Conservation (phyloP, 2,329 filamentous ascomycete species). For the Beauveria caledonica region DNA sequence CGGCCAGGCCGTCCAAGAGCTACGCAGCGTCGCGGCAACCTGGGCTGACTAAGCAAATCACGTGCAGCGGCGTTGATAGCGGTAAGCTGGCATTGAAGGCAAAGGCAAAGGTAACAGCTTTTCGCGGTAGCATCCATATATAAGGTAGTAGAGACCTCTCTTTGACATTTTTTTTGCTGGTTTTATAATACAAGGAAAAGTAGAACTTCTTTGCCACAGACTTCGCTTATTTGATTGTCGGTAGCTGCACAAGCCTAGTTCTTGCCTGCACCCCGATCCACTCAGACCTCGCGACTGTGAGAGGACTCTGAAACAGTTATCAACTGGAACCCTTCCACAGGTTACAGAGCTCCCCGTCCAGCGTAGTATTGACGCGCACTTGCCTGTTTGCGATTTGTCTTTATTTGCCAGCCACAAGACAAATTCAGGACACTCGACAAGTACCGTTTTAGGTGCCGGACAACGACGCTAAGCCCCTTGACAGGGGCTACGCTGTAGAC, state of each 20-base stretch:
- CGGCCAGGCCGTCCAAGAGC: conserved; percentile 8
- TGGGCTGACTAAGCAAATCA: conserved; percentile 8
- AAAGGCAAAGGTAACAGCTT: neutral
- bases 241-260: neutral
- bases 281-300: neutral
- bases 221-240: no score
- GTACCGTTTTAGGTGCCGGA: neutral
- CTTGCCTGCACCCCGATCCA: neutral
- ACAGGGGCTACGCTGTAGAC: neutral
- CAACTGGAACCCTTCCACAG: neutral
- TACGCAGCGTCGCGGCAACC: conserved; percentile 6
- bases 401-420: neutral
- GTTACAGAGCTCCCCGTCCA: neutral
- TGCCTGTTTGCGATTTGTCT: neutral
- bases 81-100: neutral
- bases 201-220: no score
- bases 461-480: neutral
- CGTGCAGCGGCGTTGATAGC: neutral
- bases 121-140: neutral
- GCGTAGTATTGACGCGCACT: neutral
- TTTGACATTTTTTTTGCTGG: no score
- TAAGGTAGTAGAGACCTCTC: no score
- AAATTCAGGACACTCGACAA: neutral
- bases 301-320: neutral
- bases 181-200: no score